phyloP scores from a whole-genome alignment of 2,329 filamentous ascomycete species.

The Aspergillus puulaauensis region DNA sequence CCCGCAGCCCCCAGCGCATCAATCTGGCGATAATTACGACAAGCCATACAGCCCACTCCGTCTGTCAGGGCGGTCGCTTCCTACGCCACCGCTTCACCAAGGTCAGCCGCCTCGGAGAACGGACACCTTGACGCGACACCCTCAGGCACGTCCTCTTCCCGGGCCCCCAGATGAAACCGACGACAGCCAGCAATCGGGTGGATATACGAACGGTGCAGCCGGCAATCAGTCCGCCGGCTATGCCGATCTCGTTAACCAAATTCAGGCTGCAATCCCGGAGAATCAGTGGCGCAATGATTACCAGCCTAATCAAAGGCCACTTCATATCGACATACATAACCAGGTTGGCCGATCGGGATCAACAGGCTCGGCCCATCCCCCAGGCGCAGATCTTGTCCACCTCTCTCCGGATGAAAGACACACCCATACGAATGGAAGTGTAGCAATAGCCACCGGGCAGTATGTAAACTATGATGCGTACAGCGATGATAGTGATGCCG shows the following conservation, averaged over 20 bases:
- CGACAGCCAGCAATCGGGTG: slow-evolving; percentile 19
- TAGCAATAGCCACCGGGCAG: slow-evolving; percentile 44
- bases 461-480: slow-evolving; percentile 50
- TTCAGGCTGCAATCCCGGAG: slow-evolving; percentile 54
- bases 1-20: slow-evolving; percentile 35
- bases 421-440: slow-evolving; percentile 50
- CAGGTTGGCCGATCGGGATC: slow-evolving; percentile 3
- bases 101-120: slow-evolving; percentile 51
- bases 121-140: slow-evolving; percentile 56
- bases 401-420: slow-evolving; percentile 46
- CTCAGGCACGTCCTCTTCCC: slow-evolving; percentile 58
- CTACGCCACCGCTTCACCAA: slow-evolving; percentile 53
- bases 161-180: slow-evolving; percentile 54
- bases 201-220: slow-evolving; percentile 23
- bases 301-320: slow-evolving; percentile 27
- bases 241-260: slow-evolving; percentile 59
- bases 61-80: slow-evolving; percentile 38
- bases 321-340: slow-evolving; percentile 20
- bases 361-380: slow-evolving; percentile 2
- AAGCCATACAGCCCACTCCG: slow-evolving; percentile 30
- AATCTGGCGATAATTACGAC: slow-evolving; percentile 26
- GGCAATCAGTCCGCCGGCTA: slow-evolving; percentile 45
- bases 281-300: slow-evolving; percentile 23
- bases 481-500: slow-evolving; percentile 79
- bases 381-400: slow-evolving; percentile 19